Evolutionary conservation across 2,329 filamentous ascomycete species (phyloP).

Genomic region (Ophiostoma angusticollis): DNA sequence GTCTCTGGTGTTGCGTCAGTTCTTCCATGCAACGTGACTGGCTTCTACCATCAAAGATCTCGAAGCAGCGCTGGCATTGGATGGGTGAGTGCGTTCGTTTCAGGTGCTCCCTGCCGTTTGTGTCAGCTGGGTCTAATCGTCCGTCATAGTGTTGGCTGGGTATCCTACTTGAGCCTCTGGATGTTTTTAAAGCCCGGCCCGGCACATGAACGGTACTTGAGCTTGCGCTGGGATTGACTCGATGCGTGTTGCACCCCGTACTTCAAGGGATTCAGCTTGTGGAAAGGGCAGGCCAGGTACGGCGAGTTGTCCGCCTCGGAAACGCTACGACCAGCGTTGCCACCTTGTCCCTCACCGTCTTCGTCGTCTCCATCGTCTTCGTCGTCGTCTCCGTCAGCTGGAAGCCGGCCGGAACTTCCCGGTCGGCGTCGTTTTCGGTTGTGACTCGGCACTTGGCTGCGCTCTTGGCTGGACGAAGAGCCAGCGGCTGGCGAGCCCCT

Average conservation of each 20-base stretch:
- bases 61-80: conserved; percentile 19
- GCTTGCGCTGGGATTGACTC: conserved; percentile 10
- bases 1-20: conserved; percentile 14
- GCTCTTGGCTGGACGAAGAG: neutral
- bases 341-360: conserved; percentile 9
- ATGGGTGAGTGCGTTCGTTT: conserved; percentile 18
- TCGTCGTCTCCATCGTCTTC: conserved; percentile 14
- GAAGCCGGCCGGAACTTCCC: conserved; percentile 7
- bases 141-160: neutral
- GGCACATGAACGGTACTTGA: conserved; percentile 17
- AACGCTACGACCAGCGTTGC: neutral
- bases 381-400: conserved; percentile 10
- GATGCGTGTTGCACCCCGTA: conserved; percentile 16
- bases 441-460: conserved; percentile 4
- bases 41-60: conserved; percentile 13
- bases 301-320: neutral
- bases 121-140: conserved; percentile 1
- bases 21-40: conserved; percentile 11
- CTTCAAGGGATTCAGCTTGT: conserved; percentile 17
- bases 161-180: conserved; percentile 17
- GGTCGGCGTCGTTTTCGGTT: conserved; percentile 14
- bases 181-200: conserved; percentile 19
- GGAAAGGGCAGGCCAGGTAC: conserved; percentile 18
- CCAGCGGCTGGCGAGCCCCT: neutral
- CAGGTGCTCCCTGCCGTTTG: conserved; percentile 18